Evolutionary conservation across 176 grass and related monocot species (phyloP).

Genomic region (Themeda triandra): DNA sequence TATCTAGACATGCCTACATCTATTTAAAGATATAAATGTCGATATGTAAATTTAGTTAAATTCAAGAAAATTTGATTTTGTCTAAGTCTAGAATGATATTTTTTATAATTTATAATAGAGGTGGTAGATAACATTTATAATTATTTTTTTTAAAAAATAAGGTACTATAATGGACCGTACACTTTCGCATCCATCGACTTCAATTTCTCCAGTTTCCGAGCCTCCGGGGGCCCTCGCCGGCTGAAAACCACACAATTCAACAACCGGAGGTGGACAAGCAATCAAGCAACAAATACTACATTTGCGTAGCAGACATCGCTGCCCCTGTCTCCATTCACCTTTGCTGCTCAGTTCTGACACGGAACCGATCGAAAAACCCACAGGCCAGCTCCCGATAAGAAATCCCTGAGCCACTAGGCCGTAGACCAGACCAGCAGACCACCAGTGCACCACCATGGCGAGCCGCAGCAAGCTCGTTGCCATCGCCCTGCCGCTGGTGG

Average conservation of each 20-base stretch:
- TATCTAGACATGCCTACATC: too few relatives aligned
- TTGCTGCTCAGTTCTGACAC: conserved; percentile 25
- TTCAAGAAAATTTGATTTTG: too few relatives aligned
- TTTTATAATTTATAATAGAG: too few relatives aligned
- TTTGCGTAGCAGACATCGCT: conserved; percentile 18
- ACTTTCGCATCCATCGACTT: neutral
- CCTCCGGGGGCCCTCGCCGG: neutral
- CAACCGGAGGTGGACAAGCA: neutral
- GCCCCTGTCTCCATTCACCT: neutral
- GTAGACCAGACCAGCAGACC: neutral
- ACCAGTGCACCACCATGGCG: conserved; percentile 37
- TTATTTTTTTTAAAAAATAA: too few relatives aligned
- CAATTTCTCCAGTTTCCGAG: neutral
- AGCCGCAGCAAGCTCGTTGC: neutral
- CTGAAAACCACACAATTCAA: neutral
- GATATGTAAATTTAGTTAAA: too few relatives aligned
- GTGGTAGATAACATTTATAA: too few relatives aligned
- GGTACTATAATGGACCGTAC: neutral
- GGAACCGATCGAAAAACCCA: conserved; percentile 11
- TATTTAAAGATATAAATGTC: too few relatives aligned
- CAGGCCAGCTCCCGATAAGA: neutral
- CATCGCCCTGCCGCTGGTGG: neutral
- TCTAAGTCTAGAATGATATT: too few relatives aligned
- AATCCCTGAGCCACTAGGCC: neutral
- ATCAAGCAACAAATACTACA: neutral